Conservation (phyloP, 2,329 filamentous ascomycete species). For the Sphaerulina vaccinii region DNA sequence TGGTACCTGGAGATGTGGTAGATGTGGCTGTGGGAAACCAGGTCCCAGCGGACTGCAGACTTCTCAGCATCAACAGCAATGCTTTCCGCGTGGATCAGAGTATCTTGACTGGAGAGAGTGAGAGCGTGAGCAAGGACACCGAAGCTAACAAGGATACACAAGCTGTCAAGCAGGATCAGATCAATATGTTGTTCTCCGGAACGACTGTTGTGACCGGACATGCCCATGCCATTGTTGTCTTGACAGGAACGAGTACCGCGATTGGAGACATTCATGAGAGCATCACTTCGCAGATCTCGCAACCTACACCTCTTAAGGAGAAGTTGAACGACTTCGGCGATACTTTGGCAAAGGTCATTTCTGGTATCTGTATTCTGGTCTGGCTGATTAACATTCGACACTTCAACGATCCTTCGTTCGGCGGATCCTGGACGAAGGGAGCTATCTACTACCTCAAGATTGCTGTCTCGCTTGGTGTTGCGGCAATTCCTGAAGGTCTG, state of each 20-base stretch:
- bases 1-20: constrained; percentile 92
- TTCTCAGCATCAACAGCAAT: constrained; percentile 91
- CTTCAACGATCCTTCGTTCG: constrained; percentile 92
- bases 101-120: constrained; percentile 94
- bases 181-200: constrained; percentile 97
- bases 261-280: constrained; percentile 99
- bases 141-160: constrained; percentile 68
- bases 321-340: constrained; percentile 99
- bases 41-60: constrained; percentile 89
- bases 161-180: constrained; percentile 94
- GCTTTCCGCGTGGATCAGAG: constrained; percentile 96
- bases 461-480: constrained; percentile 94
- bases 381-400: constrained; percentile 99
- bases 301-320: constrained; percentile 95
- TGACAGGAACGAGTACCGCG: constrained; percentile 86
- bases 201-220: constrained; percentile 95
- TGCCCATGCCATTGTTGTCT: constrained; percentile 83
- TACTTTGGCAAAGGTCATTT: constrained; percentile 94
- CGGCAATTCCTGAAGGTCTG: constrained; percentile 94
- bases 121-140: constrained; percentile 88
- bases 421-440: constrained; percentile 83
- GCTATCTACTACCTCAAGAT: constrained; percentile 99
- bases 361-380: constrained; percentile 90
- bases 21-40: constrained; percentile 86
- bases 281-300: constrained; percentile 95